Base-by-base conservation (phyloP, 495 filamentous ascomycete species). In the Xylaria telfairii region DNA sequence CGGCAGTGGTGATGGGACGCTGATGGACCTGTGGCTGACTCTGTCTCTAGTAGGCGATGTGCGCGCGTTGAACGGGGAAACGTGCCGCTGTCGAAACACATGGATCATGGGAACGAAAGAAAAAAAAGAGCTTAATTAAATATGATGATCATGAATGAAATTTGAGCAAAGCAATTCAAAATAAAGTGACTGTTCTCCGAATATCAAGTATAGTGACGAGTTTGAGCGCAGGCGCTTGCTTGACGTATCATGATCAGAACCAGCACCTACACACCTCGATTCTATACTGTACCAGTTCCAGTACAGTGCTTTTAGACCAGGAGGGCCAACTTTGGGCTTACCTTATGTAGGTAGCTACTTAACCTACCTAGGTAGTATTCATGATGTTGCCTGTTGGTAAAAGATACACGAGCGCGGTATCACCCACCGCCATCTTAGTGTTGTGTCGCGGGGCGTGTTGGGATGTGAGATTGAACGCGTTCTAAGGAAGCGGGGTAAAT, bases 21-120 rank as follows among this genome's bases (percentile, higher is more conserved):
- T 12, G 30, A 65, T 47, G 47, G 53, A 56, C 37, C 0, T 59
- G 32, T 61, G 37, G 21, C 59, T 61, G 21, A 61, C 59, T n/a
- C n/a, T 61, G n/a, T 61, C 37, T 61, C 12, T 15, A 59, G 56
- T 59, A 37, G 37, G 32, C 56, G 32, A 15, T 37, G 56, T 37
- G 4, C 30, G 24, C 21, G 9, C 28, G 32, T n/a, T 17, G n/a
- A n/a, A 28, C 15, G 2, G 51, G 26, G 51, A 17, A 54, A 37
- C 7, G 30, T 57, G 54, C 54, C 15, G 26, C 10, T 57, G 17
- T 57, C 5, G 54, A 26, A n/a, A n/a, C n/a, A n/a, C 10, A 59
- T 37, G 32, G 56, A 37, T 37, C 26, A 30, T 7, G 13, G 12
- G 26, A 54, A 5, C 13, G 8, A 17, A 54, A 30, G 7, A 26